Percentiles rank a stretch among this genome's conserved stretches.
Conservation (phyloP, 2,329 filamentous ascomycete species). For the Ophiosphaerella narmari region DNA sequence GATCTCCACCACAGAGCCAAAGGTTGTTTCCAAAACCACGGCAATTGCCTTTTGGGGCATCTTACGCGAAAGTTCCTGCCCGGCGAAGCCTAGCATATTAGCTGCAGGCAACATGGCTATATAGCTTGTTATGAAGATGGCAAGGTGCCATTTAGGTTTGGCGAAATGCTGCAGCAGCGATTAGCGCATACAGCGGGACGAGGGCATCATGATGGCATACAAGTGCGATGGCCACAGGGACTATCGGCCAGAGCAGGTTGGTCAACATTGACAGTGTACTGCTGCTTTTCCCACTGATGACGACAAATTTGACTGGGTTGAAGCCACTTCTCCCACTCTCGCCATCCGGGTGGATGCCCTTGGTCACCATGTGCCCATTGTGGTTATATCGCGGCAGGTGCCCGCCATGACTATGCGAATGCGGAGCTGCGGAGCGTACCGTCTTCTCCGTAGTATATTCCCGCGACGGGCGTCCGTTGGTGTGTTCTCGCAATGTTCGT, state of each 20-base stretch:
- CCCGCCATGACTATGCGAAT: constrained; percentile 10
- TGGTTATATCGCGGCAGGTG: constrained; percentile 48
- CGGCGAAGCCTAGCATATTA: constrained; percentile 75
- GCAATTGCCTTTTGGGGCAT: constrained; percentile 71
- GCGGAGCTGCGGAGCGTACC: constrained; percentile 1
- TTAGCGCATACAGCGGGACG: constrained; percentile 3
- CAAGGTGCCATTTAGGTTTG: constrained; percentile 61
- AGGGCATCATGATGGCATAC: constrained; percentile 33
- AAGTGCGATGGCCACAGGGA: constrained; percentile 72
- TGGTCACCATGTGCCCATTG: constrained; percentile 51
- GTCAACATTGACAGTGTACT: constrained; percentile 66
- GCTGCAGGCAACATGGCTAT: constrained; percentile 78
- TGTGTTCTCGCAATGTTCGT: constrained; percentile 18
- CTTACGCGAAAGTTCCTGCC: constrained; percentile 73
- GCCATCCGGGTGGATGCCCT: constrained; percentile 57
- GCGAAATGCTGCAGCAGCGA: constrained; percentile 52
- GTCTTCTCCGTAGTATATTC: constrained; percentile 32
- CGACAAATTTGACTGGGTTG: constrained; percentile 66
- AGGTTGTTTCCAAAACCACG: constrained; percentile 61
- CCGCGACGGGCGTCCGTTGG: constrained; percentile 15
- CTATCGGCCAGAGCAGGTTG: constrained; percentile 76
- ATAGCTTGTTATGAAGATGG: constrained; percentile 72
- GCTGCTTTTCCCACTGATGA: constrained; percentile 67
- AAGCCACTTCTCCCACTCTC: constrained; percentile 72
- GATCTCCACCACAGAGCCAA: constrained; percentile 80